These are phyloP conservation scores for Onygenales sp. DNA, from an alignment of 2,329 filamentous ascomycete genomes.

Conservation along the genomic window DNA sequence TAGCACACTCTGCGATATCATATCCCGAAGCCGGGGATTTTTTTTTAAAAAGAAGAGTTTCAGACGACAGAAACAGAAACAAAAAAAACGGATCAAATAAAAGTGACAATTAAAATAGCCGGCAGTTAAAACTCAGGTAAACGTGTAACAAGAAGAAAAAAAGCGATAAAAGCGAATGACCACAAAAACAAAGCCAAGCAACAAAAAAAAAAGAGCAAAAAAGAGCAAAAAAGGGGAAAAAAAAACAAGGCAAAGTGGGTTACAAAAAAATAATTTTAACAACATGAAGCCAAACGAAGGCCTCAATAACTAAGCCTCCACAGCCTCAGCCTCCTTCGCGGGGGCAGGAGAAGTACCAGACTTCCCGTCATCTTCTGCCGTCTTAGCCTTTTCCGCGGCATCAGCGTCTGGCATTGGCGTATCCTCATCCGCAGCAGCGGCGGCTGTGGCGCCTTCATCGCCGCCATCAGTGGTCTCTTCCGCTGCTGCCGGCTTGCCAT, in stretches of 20 bases:
- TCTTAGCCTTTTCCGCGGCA: constrained; percentile 2
- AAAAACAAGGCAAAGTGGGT: background rate
- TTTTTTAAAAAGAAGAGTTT: too few species aligned
- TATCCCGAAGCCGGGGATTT: too few species aligned
- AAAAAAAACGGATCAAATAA: background rate
- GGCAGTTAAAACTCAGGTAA: background rate
- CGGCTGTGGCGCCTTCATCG: constrained; percentile 17
- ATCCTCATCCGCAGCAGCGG: constrained; percentile 5
- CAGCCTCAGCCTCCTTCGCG: constrained; percentile 2
- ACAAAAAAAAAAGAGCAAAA: background rate
- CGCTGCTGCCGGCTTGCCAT: constrained; percentile 19
- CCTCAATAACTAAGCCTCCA: background rate
- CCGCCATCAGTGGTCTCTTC: constrained; percentile 23
- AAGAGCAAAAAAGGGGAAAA: background rate
- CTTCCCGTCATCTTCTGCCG: constrained; percentile 4
- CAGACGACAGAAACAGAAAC: background rate
- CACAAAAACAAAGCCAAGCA: background rate
- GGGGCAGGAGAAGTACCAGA: background rate
- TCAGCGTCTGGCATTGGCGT: constrained; percentile 10
- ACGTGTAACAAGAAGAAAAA: background rate
- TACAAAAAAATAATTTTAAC: background rate
- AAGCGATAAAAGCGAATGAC: background rate
- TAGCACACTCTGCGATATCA: too few species aligned
- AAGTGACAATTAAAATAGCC: background rate
- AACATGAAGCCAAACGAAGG: background rate